A percentile compares a stretch with the other conserved stretches of the same genome.
Evolutionary conservation across 768 basidiomycete genomes (phyloP).

Genomic region (Krasilnikovozyma curviuscula): DNA sequence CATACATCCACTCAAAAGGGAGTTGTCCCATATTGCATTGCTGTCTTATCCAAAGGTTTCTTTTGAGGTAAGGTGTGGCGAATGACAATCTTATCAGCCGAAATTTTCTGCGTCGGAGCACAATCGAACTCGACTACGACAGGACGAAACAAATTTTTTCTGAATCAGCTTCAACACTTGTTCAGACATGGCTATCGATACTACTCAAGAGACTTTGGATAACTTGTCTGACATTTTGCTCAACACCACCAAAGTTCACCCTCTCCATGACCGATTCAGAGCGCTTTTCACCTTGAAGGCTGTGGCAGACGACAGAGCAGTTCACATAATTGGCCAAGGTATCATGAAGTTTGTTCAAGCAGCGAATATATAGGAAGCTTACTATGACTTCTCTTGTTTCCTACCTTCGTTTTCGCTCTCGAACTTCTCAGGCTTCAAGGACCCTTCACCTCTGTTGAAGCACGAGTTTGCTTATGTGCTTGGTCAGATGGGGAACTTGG

Average conservation of each 20-base stretch:
- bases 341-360: slow-evolving; percentile 1
- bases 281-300: slow-evolving; percentile 84
- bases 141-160: too few relatives aligned
- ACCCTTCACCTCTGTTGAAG: slow-evolving; percentile 75
- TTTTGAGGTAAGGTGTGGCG: too few relatives aligned
- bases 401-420: not conserved
- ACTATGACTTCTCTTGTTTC: not conserved
- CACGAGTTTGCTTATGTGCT: slow-evolving; percentile 96
- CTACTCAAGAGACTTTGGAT: too few relatives aligned
- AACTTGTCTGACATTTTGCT: slow-evolving; percentile 58
- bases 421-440: slow-evolving; percentile 45
- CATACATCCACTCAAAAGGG: too few relatives aligned
- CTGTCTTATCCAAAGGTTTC: too few relatives aligned
- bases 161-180: too few relatives aligned
- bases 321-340: slow-evolving; percentile 74
- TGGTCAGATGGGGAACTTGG: slow-evolving; percentile 60
- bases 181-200: too few relatives aligned
- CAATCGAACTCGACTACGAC: too few relatives aligned
- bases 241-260: slow-evolving; percentile 49
- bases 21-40: too few relatives aligned
- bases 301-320: slow-evolving; percentile 47
- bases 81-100: too few relatives aligned
- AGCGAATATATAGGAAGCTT: not conserved
- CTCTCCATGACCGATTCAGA: slow-evolving; percentile 71
- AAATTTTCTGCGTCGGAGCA: too few relatives aligned